Percentiles rank a stretch among this genome's conserved stretches.
phyloP scores from a whole-genome alignment of 1,139 yeast genomes.

The Oligophagozyma castellii region DNA sequence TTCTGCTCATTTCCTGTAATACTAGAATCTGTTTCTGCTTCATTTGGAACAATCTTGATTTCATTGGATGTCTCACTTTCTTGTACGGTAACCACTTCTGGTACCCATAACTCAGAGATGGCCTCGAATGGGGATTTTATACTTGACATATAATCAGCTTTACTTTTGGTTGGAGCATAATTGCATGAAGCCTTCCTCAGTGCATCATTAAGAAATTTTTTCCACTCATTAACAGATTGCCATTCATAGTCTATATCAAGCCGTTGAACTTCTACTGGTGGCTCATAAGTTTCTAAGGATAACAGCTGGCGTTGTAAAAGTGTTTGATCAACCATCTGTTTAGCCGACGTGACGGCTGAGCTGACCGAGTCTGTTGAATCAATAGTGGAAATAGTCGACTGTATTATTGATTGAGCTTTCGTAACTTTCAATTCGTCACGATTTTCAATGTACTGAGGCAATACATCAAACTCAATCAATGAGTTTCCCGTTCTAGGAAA shows the following conservation, averaged over 20 bases:
- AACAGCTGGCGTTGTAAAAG: constrained; percentile 36
- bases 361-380: no score
- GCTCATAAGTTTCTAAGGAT: constrained; percentile 25
- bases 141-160: constrained; percentile 1
- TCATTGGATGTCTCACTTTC: not conserved
- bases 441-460: constrained; percentile 46
- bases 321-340: constrained; percentile 50
- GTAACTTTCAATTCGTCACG: constrained; percentile 33
- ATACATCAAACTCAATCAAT: constrained; percentile 55
- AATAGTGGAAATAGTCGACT: no score
- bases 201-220: constrained; percentile 24
- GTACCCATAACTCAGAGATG: constrained; percentile 19
- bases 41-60: constrained; percentile 1
- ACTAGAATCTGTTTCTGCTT: no score
- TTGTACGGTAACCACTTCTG: constrained; percentile 10
- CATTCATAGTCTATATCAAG: constrained; percentile 20
- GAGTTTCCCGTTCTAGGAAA: constrained; percentile 46
- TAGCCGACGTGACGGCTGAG: constrained; percentile 47
- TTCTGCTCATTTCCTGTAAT: no score
- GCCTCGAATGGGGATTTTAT: constrained; percentile 12
- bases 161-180: constrained; percentile 5
- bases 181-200: constrained; percentile 9
- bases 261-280: constrained; percentile 10
- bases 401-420: no score
- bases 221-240: constrained; percentile 29